Conservation (phyloP, 371 early-diverging fungal species). For the Apophysomyces ossiformis region DNA sequence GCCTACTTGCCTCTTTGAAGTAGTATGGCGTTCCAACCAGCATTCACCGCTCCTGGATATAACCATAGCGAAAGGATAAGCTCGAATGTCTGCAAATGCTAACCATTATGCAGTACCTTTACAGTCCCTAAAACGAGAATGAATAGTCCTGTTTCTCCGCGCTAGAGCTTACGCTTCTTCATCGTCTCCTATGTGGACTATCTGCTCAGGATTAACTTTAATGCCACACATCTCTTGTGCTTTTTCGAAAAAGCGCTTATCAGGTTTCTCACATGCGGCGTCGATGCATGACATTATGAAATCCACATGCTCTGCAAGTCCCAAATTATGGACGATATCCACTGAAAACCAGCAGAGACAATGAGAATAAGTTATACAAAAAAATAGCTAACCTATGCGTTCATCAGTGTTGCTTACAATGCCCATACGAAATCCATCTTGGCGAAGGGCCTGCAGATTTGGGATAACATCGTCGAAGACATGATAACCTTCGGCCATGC, state of each 20-base stretch:
- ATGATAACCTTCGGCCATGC: slow-evolving; percentile 45
- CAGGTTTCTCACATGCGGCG: slow-evolving; percentile 46
- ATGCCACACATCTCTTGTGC: slow-evolving; percentile 20
- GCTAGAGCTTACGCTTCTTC: slow-evolving; percentile 13
- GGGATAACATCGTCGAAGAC: slow-evolving; percentile 44
- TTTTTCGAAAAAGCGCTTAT: slow-evolving; percentile 37
- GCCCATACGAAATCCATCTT: slow-evolving; percentile 45
- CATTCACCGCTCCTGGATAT: slow-evolving; percentile 13
- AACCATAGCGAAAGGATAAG: background rate
- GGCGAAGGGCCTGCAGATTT: slow-evolving; percentile 34
- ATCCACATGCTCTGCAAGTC: slow-evolving; percentile 45
- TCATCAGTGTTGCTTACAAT: slow-evolving; percentile 56
- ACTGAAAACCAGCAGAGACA: slow-evolving; percentile 18
- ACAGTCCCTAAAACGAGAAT: slow-evolving; percentile 10
- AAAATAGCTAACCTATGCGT: slow-evolving; percentile 37
- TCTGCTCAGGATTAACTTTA: slow-evolving; percentile 12
- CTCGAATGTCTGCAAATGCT: background rate
- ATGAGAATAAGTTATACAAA: background rate
- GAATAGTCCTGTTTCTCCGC: background rate
- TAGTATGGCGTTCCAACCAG: slow-evolving; percentile 20
- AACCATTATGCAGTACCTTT: slow-evolving; percentile 1
- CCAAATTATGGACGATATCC: slow-evolving; percentile 40
- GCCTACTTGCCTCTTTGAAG: slow-evolving; percentile 10
- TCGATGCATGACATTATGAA: slow-evolving; percentile 42
- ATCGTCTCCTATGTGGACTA: slow-evolving; percentile 30